Percentiles rank a stretch among this genome's conserved stretches.
Evolutionary conservation across 2,329 filamentous ascomycete species (phyloP).

Genomic region (Aspergillus calidoustus): DNA sequence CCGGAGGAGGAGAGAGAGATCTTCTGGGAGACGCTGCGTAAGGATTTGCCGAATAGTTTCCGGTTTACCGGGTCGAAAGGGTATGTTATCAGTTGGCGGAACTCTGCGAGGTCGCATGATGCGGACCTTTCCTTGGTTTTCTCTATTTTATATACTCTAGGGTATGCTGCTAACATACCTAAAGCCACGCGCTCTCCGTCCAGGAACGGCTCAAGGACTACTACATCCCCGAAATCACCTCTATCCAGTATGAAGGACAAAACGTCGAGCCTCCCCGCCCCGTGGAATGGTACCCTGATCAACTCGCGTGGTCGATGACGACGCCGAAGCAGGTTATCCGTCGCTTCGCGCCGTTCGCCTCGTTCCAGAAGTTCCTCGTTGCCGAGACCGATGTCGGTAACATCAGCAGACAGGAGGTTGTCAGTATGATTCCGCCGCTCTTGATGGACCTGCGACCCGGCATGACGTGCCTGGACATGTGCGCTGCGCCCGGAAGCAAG

Average conservation of each 20-base stretch:
- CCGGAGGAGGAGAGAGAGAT: constrained; percentile 75
- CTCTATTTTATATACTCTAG: not conserved
- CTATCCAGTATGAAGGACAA: constrained; percentile 81
- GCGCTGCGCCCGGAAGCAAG: constrained; percentile 96
- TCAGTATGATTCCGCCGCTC: constrained; percentile 98
- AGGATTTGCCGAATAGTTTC: constrained; percentile 95
- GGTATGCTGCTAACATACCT: constrained; percentile 13
- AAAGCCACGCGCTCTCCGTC: constrained; percentile 86
- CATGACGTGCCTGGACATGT: constrained; percentile 93
- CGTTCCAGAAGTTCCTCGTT: constrained; percentile 97
- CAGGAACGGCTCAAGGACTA: constrained; percentile 84
- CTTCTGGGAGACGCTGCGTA: constrained; percentile 83
- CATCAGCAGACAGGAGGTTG: constrained; percentile 95
- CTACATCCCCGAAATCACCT: constrained; percentile 88
- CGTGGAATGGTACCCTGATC: constrained; percentile 91
- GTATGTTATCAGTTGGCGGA: constrained; percentile 51
- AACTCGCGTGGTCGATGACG: constrained; percentile 96
- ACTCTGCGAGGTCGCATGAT: not conserved
- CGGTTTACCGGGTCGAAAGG: constrained; percentile 95
- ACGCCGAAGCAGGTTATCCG: constrained; percentile 95
- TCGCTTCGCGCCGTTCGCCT: constrained; percentile 89
- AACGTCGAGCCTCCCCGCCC: constrained; percentile 79
- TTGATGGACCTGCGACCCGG: constrained; percentile 89
- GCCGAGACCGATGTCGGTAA: constrained; percentile 97
- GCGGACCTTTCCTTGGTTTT: not conserved